Evolutionary conservation across 2,329 filamentous ascomycete species (phyloP).

Genomic region (Paecilomyces formosus): DNA sequence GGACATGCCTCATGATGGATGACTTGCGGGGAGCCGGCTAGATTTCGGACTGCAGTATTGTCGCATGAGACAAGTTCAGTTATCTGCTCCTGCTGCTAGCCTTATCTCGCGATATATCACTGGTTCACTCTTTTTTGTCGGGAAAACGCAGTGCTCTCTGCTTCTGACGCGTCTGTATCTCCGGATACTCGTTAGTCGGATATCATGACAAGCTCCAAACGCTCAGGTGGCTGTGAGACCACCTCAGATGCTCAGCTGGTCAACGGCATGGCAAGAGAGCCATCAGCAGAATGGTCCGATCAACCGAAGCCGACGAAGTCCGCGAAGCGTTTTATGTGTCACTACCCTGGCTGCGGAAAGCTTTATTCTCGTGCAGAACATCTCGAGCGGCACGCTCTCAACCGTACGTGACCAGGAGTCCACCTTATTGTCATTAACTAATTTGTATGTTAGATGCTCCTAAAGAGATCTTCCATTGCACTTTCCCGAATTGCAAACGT

Average conservation of each 20-base stretch:
- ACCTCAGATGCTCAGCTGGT: not conserved
- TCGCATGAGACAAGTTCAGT: not conserved
- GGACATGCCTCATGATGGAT: not conserved
- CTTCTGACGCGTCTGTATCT: too few relatives aligned
- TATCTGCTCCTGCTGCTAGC: not conserved
- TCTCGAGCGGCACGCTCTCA: slow-evolving; percentile 91
- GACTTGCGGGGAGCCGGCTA: not conserved
- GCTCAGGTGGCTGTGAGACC: not conserved
- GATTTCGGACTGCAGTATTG: not conserved
- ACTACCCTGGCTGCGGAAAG: slow-evolving; percentile 82
- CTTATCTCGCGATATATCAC: not conserved
- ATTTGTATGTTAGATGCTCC: slow-evolving; percentile 59
- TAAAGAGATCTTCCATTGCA: slow-evolving; percentile 90
- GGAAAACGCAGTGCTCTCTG: too few relatives aligned
- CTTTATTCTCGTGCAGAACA: slow-evolving; percentile 95
- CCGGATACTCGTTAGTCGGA: not conserved
- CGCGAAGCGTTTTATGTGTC: slow-evolving; percentile 64
- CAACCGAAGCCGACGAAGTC: slow-evolving; percentile 35
- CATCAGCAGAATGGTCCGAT: slow-evolving; percentile 10
- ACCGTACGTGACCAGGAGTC: slow-evolving; percentile 53
- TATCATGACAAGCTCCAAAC: not conserved
- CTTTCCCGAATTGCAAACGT: slow-evolving; percentile 82
- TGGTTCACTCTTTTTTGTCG: too few relatives aligned
- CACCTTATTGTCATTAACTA: not conserved
- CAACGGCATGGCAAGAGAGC: not conserved